Percentiles rank a stretch among this genome's conserved stretches.
These are phyloP conservation scores for Elongisporangium undulatum DNA, from an alignment of 352 stramenopile genomes.

Conservation along the genomic window DNA sequence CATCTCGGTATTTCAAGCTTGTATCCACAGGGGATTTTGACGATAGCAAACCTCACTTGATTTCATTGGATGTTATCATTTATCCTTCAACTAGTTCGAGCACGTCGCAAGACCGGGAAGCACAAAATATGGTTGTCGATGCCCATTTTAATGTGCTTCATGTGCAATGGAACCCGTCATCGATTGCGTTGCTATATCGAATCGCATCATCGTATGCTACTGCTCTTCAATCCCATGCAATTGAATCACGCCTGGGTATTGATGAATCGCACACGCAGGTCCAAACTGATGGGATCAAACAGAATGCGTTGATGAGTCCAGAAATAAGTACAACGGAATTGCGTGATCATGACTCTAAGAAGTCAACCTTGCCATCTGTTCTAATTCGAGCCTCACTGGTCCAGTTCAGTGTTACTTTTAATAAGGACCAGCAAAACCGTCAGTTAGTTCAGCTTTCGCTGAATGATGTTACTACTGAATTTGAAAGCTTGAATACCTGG, in stretches of 20 bases:
- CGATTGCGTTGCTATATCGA: conserved; percentile 67
- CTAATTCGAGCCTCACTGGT: conserved; percentile 60
- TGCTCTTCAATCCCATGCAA: conserved; percentile 33
- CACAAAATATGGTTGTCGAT: conserved; percentile 29
- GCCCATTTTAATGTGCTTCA: conserved; percentile 67
- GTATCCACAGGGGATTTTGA: conserved; percentile 42
- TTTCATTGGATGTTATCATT: conserved; percentile 43
- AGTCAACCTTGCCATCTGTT: conserved; percentile 11
- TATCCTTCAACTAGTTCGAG: conserved; percentile 13
- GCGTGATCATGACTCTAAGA: neutral
- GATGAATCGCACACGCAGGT: neutral
- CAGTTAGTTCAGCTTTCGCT: conserved; percentile 61
- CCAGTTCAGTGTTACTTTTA: conserved; percentile 76
- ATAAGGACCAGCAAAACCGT: conserved; percentile 72
- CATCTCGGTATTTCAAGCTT: conserved; percentile 57
- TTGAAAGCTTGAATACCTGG: conserved; percentile 13
- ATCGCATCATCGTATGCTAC: conserved; percentile 58
- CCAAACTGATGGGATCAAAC: neutral
- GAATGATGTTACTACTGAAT: conserved; percentile 48
- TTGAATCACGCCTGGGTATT: neutral
- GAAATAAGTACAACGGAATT: neutral
- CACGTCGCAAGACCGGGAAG: conserved; percentile 5
- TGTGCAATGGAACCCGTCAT: conserved; percentile 84
- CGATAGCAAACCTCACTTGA: conserved; percentile 26
- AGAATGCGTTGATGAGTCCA: neutral